Percentiles rank a stretch among this genome's conserved stretches.
Conservation (phyloP, 129 eudicot genomes). For the Arctium lappa region DNA sequence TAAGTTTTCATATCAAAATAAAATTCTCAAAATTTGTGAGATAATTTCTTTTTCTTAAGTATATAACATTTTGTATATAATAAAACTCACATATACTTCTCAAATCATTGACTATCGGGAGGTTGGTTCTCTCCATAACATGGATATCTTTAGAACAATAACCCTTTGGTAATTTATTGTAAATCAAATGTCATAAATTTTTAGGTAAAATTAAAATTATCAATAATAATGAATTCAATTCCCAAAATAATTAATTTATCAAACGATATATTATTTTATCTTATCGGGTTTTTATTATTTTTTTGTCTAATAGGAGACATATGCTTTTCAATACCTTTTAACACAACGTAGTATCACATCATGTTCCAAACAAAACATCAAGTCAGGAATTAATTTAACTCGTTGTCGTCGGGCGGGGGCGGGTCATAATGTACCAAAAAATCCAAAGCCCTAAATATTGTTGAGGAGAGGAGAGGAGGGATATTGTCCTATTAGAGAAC, state of each 20-base stretch:
- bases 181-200: background rate
- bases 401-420: background rate
- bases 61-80: background rate
- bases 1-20: background rate
- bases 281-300: background rate
- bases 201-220: background rate
- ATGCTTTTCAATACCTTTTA: background rate
- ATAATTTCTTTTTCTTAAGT: background rate
- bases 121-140: background rate
- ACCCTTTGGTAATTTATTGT: background rate
- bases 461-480: conserved; percentile 19
- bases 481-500: conserved; percentile 27
- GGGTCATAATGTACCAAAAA: conserved; percentile 6
- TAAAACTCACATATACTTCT: background rate
- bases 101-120: background rate
- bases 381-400: background rate
- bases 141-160: background rate
- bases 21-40: background rate
- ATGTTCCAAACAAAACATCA: background rate
- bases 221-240: background rate
- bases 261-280: background rate
- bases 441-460: conserved; percentile 16
- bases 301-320: background rate
- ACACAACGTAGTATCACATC: background rate
- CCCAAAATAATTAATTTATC: background rate